Evolutionary conservation across 1,284 basidiomycete species (phyloP), one percentile per base, ranked within the genome.

Genomic region (Vanrija humicola): DNA sequence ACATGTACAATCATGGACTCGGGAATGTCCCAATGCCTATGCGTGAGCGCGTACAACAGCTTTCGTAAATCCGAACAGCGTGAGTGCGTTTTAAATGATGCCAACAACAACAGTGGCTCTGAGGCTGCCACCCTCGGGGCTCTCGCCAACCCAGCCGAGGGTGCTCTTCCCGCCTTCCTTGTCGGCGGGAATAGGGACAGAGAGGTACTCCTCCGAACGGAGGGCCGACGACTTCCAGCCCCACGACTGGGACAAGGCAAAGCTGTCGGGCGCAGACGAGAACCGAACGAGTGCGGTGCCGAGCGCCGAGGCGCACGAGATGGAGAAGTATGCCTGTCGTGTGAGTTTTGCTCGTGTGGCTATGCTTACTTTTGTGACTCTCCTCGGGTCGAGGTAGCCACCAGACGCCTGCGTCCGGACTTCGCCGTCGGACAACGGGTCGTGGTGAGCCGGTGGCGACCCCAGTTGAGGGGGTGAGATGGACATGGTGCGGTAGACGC

Each of bases 261-360:
- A 96, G 46, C 83, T 81, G 70, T 96, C 92, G 2, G 92, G 93
- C 1, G 86, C 84, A 58, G 88, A 91, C 18, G 70, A 68, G 62
- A 96, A 96, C 46, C 86, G 82, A 45, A 90, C 92, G 65, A 92
- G 80, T 21, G 86, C 86, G 4, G 86, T 85, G 7, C 93, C 91
- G 6, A 88, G 85, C 12, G 87, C 85, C 52, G 84, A 88, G 1
- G 88, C 84, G 67, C 91, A 94, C 56, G 84, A 84, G 59, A 96
- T 86, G 44, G 83, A 83, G 68, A 97, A 96, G 74, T 90, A 91
- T 1, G 76, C 78, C 62, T 77, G 45, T 16, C 2, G 43, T 52
- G 14, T 29, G 3, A 34, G 28, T 23, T 7, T 21, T 25, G 25
- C 15, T 21, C 6, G 12, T 7, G 14, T 4, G 8, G 6, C 12